Evolutionary conservation across 202 grass and related monocot genomes (phyloP), one percentile per base, ranked within the genome.

Genomic region (Schoenoplectus triqueter): DNA sequence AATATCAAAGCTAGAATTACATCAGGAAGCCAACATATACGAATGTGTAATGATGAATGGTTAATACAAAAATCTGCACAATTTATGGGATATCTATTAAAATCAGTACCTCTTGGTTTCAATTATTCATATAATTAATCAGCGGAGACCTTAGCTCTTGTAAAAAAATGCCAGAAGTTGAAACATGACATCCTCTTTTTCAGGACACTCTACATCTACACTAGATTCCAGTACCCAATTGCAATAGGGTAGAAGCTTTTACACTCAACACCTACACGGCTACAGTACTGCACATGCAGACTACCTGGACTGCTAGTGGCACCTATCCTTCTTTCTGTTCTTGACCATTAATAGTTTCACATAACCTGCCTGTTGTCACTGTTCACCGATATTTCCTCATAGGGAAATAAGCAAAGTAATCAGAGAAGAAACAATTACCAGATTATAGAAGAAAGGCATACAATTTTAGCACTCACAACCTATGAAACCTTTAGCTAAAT

Each of bases 281-380:
- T 77, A 55, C 52, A 71, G 68, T 46, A 77, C 51, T 77, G 73
- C 52, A 77, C 73, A 77, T 77, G 22, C 13, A 59, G 73, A 77
- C 73, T 77, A 77, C 3, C 20, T 4, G 72, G 49, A 57, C 73
- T 77, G 20, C 51, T 77, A 54, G 48, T 74, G 17, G 71, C 21
- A 6, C 73, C 73, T 77, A 77, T 14, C 51, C 73, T 57, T 77
- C 21, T 56, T 40, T 40, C 73, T 56, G 10, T 57, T 19, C 20
- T 57, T 41, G 10, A 57, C 73, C 73, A 77, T 77, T 57, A 77
- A 56, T 77, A 41, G 73, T 77, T 56, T 76, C 49, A 77, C 21
- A 55, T 0, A 62, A 77, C 5, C 50, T 77, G 73, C 73, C 31
- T 56, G 21, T 40, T 40, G 48, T 56, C 31, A 56, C 49, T 55